A percentile compares a stretch with the other conserved stretches of the same genome.
Conservation (phyloP, 1,284 basidiomycete species). For the Stereum hirsutum region DNA sequence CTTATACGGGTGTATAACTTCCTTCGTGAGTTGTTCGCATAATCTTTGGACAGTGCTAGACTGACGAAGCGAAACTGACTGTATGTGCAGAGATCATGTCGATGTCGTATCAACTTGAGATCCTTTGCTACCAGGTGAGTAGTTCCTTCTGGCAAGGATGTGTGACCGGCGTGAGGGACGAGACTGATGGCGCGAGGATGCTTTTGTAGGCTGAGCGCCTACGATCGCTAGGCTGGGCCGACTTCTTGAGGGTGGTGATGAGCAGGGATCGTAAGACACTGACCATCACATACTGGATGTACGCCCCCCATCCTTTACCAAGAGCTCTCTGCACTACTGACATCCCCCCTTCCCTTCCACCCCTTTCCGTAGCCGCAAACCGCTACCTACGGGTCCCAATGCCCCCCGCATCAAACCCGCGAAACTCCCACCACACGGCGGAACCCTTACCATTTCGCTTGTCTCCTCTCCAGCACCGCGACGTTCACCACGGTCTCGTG, state of each 20-base stretch:
- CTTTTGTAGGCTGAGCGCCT: constrained; percentile 51
- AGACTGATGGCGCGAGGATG: neutral
- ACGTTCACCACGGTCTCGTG: constrained; percentile 40
- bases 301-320: constrained; percentile 18
- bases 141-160: neutral
- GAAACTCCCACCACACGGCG: constrained; percentile 51
- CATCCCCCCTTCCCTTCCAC: neutral
- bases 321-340: neutral
- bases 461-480: constrained; percentile 29
- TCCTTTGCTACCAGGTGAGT: constrained; percentile 67
- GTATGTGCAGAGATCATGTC: constrained; percentile 71
- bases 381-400: constrained; percentile 22
- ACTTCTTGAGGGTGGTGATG: constrained; percentile 59
- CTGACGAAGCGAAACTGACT: neutral
- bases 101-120: constrained; percentile 76
- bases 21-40: constrained; percentile 45
- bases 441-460: constrained; percentile 41
- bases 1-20: constrained; percentile 74
- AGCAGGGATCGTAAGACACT: constrained; percentile 54
- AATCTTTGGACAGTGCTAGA: neutral
- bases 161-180: neutral
- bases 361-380: constrained; percentile 31
- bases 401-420: constrained; percentile 25
- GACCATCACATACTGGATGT: constrained; percentile 72
- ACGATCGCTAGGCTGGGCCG: constrained; percentile 70